Evolutionary conservation across 2,329 filamentous ascomycete genomes (phyloP), one percentile per base, ranked within the genome.

Genomic region (Colletotrichum theobromicola): DNA sequence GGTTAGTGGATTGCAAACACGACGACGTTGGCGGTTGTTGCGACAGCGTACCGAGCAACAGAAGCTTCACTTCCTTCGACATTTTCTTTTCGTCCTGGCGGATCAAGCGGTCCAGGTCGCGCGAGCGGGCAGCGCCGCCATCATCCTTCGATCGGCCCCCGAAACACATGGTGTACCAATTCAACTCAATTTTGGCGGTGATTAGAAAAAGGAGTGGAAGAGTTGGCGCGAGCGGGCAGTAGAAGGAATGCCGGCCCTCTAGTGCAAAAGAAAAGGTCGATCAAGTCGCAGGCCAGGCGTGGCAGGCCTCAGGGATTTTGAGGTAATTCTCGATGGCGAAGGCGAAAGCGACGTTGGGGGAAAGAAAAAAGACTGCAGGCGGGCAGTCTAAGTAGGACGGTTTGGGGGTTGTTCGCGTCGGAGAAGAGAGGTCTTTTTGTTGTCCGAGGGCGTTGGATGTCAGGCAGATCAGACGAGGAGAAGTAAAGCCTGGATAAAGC

Each of bases 41-140:
- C 16, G 76, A 84, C 91, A 77, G 42, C 42, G 42, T 90, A 98
- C 96, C 96, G 77, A 99, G 90, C 78, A 99, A 89, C 79, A 99
- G 87, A 77, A 99, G 92, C 89, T 98, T 99, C 81, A 98, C 95
- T 82, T 98, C 96, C 82, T 93, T 94, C 71, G 93, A 88, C 89
- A 97, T 89, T 78, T 90, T 90, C 90, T 97, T 98, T 87, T 96
- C 95, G 87, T 98, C 97, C 79, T 93, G 91, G 76, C 94, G 93
- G 79, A 99, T 91, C 80, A 91, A 87, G 85, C 94, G 94, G 82
- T 99, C 97, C 79, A 99, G 95, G 83, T 97, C 95, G 82, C 91
- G 88, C 75, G 91, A 93, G 80, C 90, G 91, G 75, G 88, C 86
- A 30, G 83, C 84, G 77, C 87, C 87, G 79, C 85, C 87, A 79